phyloP scores from a whole-genome alignment of 371 early-diverging fungal genomes.

The Basidiobolus meristosporus region DNA sequence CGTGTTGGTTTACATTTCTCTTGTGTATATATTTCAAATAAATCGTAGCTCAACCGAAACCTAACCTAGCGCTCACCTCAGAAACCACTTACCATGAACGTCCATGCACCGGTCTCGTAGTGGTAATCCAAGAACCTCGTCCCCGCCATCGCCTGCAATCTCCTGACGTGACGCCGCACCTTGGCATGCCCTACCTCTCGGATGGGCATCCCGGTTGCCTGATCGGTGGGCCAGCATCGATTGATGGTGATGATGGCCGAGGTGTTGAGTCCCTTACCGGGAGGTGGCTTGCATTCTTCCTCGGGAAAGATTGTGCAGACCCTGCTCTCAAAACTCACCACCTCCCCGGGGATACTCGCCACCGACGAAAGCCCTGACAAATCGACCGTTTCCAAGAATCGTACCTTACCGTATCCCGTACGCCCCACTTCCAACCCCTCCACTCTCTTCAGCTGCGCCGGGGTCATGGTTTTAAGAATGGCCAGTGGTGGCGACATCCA shows the following conservation, averaged over 20 bases:
- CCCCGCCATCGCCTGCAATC: slow-evolving; percentile 37
- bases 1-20: too few relatives aligned
- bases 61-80: too few relatives aligned
- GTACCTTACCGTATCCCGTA: slow-evolving; percentile 49
- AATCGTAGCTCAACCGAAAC: too few relatives aligned
- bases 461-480: slow-evolving; percentile 26
- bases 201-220: slow-evolving; percentile 44
- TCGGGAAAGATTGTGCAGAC: slow-evolving; percentile 67
- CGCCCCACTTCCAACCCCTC: slow-evolving; percentile 53
- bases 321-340: slow-evolving; percentile 50
- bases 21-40: too few relatives aligned
- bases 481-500: slow-evolving; percentile 39
- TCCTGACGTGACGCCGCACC: slow-evolving; percentile 40
- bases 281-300: slow-evolving; percentile 48
- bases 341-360: slow-evolving; percentile 55
- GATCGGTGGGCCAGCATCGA: slow-evolving; percentile 65
- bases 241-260: slow-evolving; percentile 59
- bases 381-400: slow-evolving; percentile 65
- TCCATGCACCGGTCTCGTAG: slow-evolving; percentile 58
- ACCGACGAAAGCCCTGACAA: slow-evolving; percentile 36
- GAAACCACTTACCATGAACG: slow-evolving; percentile 75
- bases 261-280: slow-evolving; percentile 75
- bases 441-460: slow-evolving; percentile 48
- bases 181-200: slow-evolving; percentile 44
- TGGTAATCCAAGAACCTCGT: slow-evolving; percentile 64